Percentiles rank a stretch among this genome's conserved stretches.
Conservation (phyloP, 345 rosid species). For the Cardamine occulta region DNA sequence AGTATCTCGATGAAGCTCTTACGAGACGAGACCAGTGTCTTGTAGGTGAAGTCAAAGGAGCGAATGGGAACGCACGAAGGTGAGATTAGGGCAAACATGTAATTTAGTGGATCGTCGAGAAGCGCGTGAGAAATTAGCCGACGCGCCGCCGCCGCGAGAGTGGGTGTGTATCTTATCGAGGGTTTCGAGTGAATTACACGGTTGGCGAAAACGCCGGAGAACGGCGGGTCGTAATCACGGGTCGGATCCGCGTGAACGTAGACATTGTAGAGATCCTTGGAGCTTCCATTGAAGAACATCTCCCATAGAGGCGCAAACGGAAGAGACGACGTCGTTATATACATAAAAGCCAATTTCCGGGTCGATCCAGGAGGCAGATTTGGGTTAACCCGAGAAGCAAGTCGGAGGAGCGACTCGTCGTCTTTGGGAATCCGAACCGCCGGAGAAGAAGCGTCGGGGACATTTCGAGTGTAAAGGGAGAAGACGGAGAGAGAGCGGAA, state of each 20-base stretch:
- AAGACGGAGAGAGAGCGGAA: slow-evolving; percentile 20
- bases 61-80: slow-evolving; percentile 73
- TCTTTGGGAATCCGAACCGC: slow-evolving; percentile 39
- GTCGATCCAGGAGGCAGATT: slow-evolving; percentile 41
- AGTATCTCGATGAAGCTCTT: slow-evolving; percentile 80
- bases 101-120: slow-evolving; percentile 56
- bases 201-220: slow-evolving; percentile 59
- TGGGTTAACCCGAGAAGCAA: slow-evolving; percentile 56
- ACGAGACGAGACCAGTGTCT: slow-evolving; percentile 44
- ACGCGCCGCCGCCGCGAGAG: slow-evolving; percentile 75
- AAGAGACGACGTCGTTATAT: slow-evolving; percentile 67
- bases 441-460: slow-evolving; percentile 24
- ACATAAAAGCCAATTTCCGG: slow-evolving; percentile 74
- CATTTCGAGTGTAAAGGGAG: slow-evolving; percentile 30
- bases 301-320: slow-evolving; percentile 76
- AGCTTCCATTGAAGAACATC: slow-evolving; percentile 52
- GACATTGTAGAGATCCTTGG: slow-evolving; percentile 54
- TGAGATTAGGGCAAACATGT: slow-evolving; percentile 74
- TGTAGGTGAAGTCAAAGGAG: slow-evolving; percentile 64
- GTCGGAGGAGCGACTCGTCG: slow-evolving; percentile 53
- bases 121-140: slow-evolving; percentile 71
- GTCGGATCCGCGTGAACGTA: slow-evolving; percentile 77
- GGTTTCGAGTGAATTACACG: slow-evolving; percentile 65
- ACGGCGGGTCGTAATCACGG: slow-evolving; percentile 49
- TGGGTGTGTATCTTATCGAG: slow-evolving; percentile 55